Evolutionary conservation across 129 eudicot species (phyloP).

Genomic region (Oenanthe sinensis): DNA sequence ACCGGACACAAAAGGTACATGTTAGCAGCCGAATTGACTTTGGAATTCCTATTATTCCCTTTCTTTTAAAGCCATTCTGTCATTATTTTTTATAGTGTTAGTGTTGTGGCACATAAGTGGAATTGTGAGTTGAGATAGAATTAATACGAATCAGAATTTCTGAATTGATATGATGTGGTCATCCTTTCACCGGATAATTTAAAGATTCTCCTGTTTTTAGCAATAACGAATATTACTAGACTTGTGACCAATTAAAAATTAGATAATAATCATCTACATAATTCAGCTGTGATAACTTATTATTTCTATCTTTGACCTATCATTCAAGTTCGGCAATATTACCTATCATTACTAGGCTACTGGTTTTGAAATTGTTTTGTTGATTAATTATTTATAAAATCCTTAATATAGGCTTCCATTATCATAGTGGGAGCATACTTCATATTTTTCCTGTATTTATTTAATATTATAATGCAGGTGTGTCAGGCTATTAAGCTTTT

Average conservation of each 20-base stretch:
- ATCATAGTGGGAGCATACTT: no score
- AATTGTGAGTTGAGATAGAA: background rate
- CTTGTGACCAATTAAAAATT: background rate
- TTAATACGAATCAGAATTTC: background rate
- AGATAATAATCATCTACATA: background rate
- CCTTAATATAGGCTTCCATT: no score
- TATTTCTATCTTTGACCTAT: background rate
- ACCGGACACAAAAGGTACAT: conserved; percentile 13
- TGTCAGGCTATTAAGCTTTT: background rate
- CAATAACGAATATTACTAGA: background rate
- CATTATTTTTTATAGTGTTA: background rate
- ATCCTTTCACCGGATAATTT: background rate
- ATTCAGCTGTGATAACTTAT: background rate
- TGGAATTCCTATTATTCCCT: background rate
- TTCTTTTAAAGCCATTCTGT: background rate
- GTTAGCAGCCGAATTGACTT: conserved; percentile 11
- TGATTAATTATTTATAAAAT: no score
- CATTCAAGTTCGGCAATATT: background rate
- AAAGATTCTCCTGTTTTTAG: background rate
- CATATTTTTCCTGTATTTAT: no score
- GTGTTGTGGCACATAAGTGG: background rate
- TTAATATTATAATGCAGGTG: no score
- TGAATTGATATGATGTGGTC: background rate
- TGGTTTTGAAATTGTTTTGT: no score
- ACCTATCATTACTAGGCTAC: no score